phyloP scores from a whole-genome alignment of 163 green algal species.

The Scenedesmus sp. region DNA sequence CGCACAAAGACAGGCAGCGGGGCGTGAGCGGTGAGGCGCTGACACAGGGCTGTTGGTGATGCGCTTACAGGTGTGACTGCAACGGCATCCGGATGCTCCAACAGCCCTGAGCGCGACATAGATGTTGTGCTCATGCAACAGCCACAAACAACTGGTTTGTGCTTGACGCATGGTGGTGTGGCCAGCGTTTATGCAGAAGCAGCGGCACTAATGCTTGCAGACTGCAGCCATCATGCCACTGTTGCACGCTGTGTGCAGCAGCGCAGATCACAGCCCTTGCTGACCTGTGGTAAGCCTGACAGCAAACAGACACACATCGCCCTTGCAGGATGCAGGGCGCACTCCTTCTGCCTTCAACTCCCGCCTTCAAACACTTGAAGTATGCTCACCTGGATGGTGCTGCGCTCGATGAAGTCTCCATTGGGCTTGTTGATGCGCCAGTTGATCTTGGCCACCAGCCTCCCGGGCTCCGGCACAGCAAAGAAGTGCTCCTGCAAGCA shows the following conservation, averaged over 20 bases:
- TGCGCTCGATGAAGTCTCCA: slow-evolving; percentile 84
- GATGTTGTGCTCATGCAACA: no score
- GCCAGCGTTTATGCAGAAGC: no score
- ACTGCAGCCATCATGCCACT: background rate
- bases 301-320: background rate
- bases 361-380: background rate
- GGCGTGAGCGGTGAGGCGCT: no score
- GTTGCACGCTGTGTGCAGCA: background rate
- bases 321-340: background rate
- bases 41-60: no score
- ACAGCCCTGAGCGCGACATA: no score
- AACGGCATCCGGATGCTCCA: no score
- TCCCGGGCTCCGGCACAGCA: slow-evolving; percentile 68
- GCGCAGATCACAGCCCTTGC: background rate
- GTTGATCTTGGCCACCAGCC: slow-evolving; percentile 84
- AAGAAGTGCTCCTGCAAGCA: slow-evolving; percentile 84
- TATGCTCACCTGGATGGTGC: slow-evolving; percentile 71
- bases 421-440: slow-evolving; percentile 84
- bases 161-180: no score
- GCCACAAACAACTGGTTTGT: no score
- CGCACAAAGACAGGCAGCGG: no score
- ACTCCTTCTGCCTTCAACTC: background rate
- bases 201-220: background rate
- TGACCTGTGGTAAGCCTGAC: background rate
- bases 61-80: no score